These are phyloP conservation scores for Puccinia novopanici DNA, from an alignment of 1,284 basidiomycete genomes.

Conservation along the genomic window DNA sequence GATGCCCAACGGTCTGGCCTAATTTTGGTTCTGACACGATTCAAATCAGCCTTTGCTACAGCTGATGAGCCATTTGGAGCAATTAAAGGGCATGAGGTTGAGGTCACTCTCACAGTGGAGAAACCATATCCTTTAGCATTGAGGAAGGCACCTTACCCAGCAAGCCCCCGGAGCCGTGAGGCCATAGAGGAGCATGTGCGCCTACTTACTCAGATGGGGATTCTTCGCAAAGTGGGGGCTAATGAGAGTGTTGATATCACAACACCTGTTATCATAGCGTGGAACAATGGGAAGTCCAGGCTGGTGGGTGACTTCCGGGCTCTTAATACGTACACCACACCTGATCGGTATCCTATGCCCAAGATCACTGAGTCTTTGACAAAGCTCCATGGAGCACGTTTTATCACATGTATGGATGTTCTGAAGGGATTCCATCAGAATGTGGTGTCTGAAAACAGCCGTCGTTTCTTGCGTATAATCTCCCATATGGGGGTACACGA, in stretches of 20 bases:
- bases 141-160: slow-evolving; percentile 3
- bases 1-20: no score
- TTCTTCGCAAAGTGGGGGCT: no score
- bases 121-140: slow-evolving; percentile 8
- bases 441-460: neutral
- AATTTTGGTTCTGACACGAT: no score
- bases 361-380: neutral
- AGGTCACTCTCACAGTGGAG: no score
- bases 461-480: neutral
- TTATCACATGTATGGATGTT: slow-evolving; percentile 20
- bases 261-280: neutral
- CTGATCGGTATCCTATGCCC: slow-evolving; percentile 30
- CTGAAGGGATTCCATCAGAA: slow-evolving; percentile 24
- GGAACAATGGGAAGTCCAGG: neutral
- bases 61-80: no score
- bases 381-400: neutral
- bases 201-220: neutral
- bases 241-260: neutral
- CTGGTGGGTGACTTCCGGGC: slow-evolving; percentile 29
- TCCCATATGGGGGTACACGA: slow-evolving; percentile 21
- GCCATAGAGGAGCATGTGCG: slow-evolving; percentile 19
- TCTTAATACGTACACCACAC: slow-evolving; percentile 10
- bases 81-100: no score
- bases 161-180: slow-evolving; percentile 1
- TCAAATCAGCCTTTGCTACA: no score